Conservation (phyloP, 768 basidiomycete species). For the Leccinum pellstonianum region DNA sequence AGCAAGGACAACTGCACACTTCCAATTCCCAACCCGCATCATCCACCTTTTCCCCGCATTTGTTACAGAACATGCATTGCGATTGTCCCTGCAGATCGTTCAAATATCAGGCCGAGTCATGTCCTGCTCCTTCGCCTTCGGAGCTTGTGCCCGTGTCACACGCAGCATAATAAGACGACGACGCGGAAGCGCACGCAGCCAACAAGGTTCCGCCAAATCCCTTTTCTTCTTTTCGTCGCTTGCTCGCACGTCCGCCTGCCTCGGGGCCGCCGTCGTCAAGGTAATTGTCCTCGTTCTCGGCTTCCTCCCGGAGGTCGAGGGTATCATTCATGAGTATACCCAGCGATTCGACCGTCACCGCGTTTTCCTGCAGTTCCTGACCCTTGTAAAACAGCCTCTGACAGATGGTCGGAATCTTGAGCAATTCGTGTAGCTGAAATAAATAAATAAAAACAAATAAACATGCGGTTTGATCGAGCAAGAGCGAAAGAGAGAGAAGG, state of each 20-base stretch:
- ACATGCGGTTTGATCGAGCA: slow-evolving; percentile 1
- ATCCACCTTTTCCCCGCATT: slow-evolving; percentile 42
- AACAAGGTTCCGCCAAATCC: slow-evolving; percentile 78
- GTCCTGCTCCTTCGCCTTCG: slow-evolving; percentile 27
- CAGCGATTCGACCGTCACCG: slow-evolving; percentile 48
- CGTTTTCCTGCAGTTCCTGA: slow-evolving; percentile 63
- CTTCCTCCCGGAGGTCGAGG: slow-evolving; percentile 63
- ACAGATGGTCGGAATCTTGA: slow-evolving; percentile 71
- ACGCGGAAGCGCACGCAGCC: slow-evolving; percentile 36
- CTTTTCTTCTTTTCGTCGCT: slow-evolving; percentile 52
- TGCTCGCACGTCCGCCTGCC: slow-evolving; percentile 42
- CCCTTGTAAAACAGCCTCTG: slow-evolving; percentile 67
- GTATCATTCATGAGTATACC: slow-evolving; percentile 61
- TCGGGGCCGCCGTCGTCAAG: slow-evolving; percentile 38
- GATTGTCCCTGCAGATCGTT: slow-evolving; percentile 51
- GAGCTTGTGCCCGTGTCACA: slow-evolving; percentile 34
- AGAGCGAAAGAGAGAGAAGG: neutral
- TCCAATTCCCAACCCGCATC: slow-evolving; percentile 10
- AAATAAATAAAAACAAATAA: neutral
- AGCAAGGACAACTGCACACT: slow-evolving; percentile 21
- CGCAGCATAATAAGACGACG: slow-evolving; percentile 23
- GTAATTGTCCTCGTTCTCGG: slow-evolving; percentile 54
- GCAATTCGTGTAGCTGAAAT: slow-evolving; percentile 55
- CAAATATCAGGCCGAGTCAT: slow-evolving; percentile 43
- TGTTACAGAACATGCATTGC: slow-evolving; percentile 37